Base-by-base conservation (phyloP, 2,329 filamentous ascomycete genomes). In the Trichophyton equinum region DNA sequence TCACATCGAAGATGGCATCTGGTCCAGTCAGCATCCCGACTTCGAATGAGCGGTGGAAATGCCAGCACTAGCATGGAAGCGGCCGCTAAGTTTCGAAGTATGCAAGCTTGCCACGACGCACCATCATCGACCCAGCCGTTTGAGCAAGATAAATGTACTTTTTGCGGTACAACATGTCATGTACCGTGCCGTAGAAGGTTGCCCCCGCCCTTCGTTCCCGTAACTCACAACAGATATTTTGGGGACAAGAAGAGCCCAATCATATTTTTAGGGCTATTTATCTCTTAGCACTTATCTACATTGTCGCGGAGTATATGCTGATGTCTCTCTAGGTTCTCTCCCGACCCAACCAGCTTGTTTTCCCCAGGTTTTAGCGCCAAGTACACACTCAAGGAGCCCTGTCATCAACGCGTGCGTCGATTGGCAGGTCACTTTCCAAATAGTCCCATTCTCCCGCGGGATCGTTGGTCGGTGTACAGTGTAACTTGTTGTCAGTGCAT, bases 91-190 rank as follows among this genome's bases (percentile, higher is more conserved):
- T 57, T 57, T 57, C 38, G 38, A 57, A 57, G 20, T 18, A 38
- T 44, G 55, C 55, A 57, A 42, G 55, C 55, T 44, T 57, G 55
- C 55, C 55, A 57, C 55, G 55, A 57, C n/a, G 55, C 55, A 57
- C 55, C 55, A 9, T 18, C 55, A 53, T n/a, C 18, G 49, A 25
- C 49, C 47, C 22, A 53, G 49, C 49, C 49, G 27, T 30, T 33
- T 25, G 27, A 53, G 27, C 9, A 30, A 6, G 49, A 53, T 53
- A 53, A 38, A 38, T 38, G 33, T 53, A 15, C 49, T 30, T 53
- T n/a, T 22, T 25, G 27, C 25, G 49, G 20, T 53, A 53, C 49
- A 30, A 13, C 49, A 33, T 53, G 27, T 9, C 27, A n/a, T 25
- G 27, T 33, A 53, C 49, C 20, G n/a, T 25, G 9, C 22, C 13